Base-by-base conservation (phyloP, 2,329 filamentous ascomycete genomes). In the Diatrype stigma region DNA sequence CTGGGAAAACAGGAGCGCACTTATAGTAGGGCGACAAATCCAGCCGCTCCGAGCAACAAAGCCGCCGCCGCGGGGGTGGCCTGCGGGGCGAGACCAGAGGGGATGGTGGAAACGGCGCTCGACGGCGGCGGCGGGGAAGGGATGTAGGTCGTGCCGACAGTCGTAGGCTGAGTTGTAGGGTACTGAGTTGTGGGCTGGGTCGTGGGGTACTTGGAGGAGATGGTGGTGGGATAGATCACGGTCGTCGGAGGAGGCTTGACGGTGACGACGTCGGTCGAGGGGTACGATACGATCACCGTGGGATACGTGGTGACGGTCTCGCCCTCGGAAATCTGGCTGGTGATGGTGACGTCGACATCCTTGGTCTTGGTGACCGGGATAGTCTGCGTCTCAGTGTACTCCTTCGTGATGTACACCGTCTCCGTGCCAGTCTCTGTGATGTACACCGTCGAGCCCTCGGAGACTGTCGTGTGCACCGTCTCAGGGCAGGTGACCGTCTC, bases 381-480 rank as follows among this genome's bases (percentile, higher is more conserved):
- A 3, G 73, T 68, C 45, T 69, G 65, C 19, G 68, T 72, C 34
- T 71, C 53, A 17, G 67, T 63, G 62, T 64, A 51, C 52, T 72
- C 59, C 42, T 69, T 64, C 10, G 73, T 72, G 23, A 62, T 60
- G 22, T 65, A 66, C 3, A 71, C 60, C 6, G 71, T 75, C 60
- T 73, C 64, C 2, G 73, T 75, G 51, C 65, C 64, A 6, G 75
- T 78, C 54, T 68, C 57, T 5, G 72, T 75, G 45, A 75, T 51
- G 46, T 70, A 68, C 42, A 73, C 60, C 10, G 73, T 77, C 45
- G 59, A 65, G 22, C 71, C 71, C 49, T 64, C 59, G 2, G 70
- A 68, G 38, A 74, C 65, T n/a, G 75, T 77, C 5, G 73, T 73
- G 60, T 72, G 70, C 47, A 64, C 65, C 47, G 65, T 70, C 46